Evolutionary conservation across 768 basidiomycete species (phyloP).

Genomic region (Leucocoprinus birnbaumii): DNA sequence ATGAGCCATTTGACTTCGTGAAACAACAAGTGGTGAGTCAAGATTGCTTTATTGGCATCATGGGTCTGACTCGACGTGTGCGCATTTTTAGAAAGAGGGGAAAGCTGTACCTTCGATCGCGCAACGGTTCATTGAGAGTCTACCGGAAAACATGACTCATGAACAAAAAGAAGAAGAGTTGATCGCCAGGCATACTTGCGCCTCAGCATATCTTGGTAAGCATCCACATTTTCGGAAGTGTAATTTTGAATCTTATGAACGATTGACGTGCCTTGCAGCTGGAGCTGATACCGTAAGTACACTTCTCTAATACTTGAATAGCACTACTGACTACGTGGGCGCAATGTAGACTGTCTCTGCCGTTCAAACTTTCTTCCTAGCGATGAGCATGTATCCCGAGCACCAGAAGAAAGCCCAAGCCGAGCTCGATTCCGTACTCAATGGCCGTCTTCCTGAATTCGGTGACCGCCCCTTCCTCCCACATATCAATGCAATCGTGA

Average conservation of each 20-base stretch:
- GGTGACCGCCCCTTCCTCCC: constrained; percentile 23
- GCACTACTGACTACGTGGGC: neutral
- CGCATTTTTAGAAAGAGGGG: neutral
- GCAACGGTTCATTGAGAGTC: constrained; percentile 16
- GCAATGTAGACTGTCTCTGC: constrained; percentile 20
- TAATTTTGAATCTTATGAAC: too few species aligned
- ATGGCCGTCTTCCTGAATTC: constrained; percentile 30
- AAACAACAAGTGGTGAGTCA: constrained; percentile 25
- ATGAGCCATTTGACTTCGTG: constrained; percentile 11
- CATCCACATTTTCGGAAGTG: neutral
- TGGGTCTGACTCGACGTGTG: neutral
- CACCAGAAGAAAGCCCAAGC: constrained; percentile 24
- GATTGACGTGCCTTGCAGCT: neutral
- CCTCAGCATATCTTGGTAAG: constrained; percentile 21
- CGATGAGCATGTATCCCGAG: constrained; percentile 23
- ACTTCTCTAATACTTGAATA: neutral
- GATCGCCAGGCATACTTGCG: constrained; percentile 19
- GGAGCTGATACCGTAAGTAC: constrained; percentile 12
- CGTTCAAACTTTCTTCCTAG: constrained; percentile 21
- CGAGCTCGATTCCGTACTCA: constrained; percentile 14
- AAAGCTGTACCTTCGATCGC: constrained; percentile 14
- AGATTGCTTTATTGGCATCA: neutral
- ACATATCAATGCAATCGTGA: constrained; percentile 31
- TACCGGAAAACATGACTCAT: constrained; percentile 14
- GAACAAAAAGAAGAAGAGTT: constrained; percentile 17